Base-by-base conservation (phyloP, 75 land plant genomes). In the Chamaecyparis obtusa region DNA sequence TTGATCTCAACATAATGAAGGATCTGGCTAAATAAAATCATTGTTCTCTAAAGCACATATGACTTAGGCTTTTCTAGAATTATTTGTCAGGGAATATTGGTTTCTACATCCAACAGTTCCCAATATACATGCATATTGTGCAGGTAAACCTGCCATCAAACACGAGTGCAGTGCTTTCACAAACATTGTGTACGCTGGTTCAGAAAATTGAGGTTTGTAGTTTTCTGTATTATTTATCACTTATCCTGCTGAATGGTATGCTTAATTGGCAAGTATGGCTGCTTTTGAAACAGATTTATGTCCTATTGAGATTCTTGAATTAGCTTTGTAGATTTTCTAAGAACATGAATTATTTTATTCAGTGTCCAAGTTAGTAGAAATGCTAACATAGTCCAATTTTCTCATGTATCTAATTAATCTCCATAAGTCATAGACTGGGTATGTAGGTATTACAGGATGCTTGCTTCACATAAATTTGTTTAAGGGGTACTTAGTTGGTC, bases 181-280 rank as follows among this genome's bases (percentile, higher is more conserved):
- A 44, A 43, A 81, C 54, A 46, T 41, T 81, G 48, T 46, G 27
- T 81, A 46, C 48, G 46, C 30, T 81, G 14, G 33, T 81, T n/a
- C 54, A 81, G 15, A 81, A 81, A 51, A 81, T 81, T 81, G 33
- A 81, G 83, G 83, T 81, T 43, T 81, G 83, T 46, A 43, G 8
- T n/a, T 46, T 81, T 10, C 15, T 9, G 51, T 41, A 46, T 46
- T n/a, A 81, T 81, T 46, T 81, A 15, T 81, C 32, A 46, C 44
- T 49, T 43, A 81, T 46, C 46, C 30, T 46, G n/a, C 83, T 81
- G 48, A 44, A 41, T 32, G 36, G 33, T 72, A 33, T 72, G 11
- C 9, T 32, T 6, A 32, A 72, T 33, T 30, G 76, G 27, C 13
- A 33, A 33, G 32, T 72, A 72, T 71, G 30, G 13, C 27, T 72